Conservation (phyloP, 495 filamentous ascomycete genomes). For the Annulohypoxylon bovei region DNA sequence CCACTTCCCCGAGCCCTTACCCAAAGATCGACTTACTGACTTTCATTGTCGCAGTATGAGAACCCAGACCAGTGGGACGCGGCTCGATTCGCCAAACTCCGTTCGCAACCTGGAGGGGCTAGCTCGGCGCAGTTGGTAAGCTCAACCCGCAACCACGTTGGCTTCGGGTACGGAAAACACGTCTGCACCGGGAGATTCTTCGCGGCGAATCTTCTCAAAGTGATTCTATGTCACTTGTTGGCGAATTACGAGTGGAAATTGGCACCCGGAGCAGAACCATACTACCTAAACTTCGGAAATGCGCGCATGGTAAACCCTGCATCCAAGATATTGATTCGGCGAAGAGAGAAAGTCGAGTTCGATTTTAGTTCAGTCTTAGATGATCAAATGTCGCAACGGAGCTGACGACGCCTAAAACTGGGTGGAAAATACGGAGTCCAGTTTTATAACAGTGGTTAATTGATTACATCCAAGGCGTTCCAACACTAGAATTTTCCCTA, state of each 20-base stretch:
- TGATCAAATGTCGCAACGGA: neutral
- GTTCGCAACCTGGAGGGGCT: slow-evolving; percentile 52
- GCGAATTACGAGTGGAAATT: slow-evolving; percentile 56
- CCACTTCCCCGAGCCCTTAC: neutral
- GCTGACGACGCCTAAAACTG: neutral
- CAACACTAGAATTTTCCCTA: neutral
- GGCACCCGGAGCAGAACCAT: slow-evolving; percentile 16
- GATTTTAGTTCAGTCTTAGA: slow-evolving; percentile 12
- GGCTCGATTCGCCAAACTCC: slow-evolving; percentile 57
- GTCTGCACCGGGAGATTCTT: slow-evolving; percentile 58
- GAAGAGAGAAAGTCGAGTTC: slow-evolving; percentile 16
- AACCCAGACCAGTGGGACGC: slow-evolving; percentile 58
- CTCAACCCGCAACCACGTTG: slow-evolving; percentile 53
- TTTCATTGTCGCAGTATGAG: slow-evolving; percentile 43
- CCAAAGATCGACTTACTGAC: neutral
- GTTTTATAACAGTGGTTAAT: neutral
- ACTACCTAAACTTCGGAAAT: neutral
- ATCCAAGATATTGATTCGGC: slow-evolving; percentile 17
- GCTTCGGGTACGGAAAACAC: slow-evolving; percentile 53
- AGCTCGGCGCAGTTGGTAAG: slow-evolving; percentile 56
- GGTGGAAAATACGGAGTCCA: neutral
- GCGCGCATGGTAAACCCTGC: neutral
- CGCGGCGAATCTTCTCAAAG: slow-evolving; percentile 53
- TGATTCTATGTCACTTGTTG: slow-evolving; percentile 51
- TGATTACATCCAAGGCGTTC: neutral